phyloP scores from a whole-genome alignment of 495 filamentous ascomycete species.

The Trichoderma erinaceum region DNA sequence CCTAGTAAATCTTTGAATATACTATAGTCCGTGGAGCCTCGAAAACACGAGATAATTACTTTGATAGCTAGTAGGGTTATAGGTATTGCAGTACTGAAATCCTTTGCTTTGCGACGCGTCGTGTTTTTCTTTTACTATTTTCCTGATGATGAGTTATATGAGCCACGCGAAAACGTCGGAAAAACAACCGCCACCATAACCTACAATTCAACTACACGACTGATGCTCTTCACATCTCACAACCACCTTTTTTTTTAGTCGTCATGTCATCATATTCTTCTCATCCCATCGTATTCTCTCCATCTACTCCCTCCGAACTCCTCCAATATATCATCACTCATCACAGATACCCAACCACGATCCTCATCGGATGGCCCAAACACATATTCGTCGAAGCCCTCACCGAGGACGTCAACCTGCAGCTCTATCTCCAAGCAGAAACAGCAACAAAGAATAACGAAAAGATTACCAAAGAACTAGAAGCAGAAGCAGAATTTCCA shows the following conservation, averaged over 20 bases:
- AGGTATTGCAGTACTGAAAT: no score
- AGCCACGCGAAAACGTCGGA: no score
- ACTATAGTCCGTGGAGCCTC: no score
- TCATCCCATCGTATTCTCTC: slow-evolving; percentile 41
- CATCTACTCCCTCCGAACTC: slow-evolving; percentile 51
- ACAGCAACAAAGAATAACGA: slow-evolving; percentile 13
- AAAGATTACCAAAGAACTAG: not conserved
- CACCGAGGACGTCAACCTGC: slow-evolving; percentile 27
- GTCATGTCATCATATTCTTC: slow-evolving; percentile 15
- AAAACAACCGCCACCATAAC: not conserved
- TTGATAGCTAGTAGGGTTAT: no score
- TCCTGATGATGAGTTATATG: no score
- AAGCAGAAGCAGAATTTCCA: slow-evolving; percentile 14
- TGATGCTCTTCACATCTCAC: not conserved
- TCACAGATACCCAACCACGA: slow-evolving; percentile 47
- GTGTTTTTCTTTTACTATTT: no score
- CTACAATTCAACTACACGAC: not conserved
- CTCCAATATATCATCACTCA: slow-evolving; percentile 56
- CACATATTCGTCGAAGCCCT: slow-evolving; percentile 53
- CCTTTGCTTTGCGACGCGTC: no score
- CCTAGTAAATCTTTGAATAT: no score
- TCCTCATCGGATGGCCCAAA: slow-evolving; percentile 66
- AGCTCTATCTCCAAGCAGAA: not conserved
- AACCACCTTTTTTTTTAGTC: not conserved
- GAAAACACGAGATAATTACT: no score